Conservation (phyloP, 2,329 filamentous ascomycete genomes). For the Cladosporium sp. region DNA sequence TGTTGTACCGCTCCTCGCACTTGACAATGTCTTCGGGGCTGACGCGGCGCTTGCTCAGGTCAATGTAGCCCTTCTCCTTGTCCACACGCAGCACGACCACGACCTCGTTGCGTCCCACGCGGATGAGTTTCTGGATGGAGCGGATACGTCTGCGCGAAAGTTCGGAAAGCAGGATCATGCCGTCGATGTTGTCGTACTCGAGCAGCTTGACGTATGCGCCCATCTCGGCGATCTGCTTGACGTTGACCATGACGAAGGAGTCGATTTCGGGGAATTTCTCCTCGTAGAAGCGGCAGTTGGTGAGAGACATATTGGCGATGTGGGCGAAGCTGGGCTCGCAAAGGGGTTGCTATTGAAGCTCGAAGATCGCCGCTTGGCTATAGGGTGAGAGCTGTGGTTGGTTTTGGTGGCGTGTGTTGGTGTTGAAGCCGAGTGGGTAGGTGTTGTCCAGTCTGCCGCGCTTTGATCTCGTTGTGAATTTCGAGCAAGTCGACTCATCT, state of each 20-base stretch:
- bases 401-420: not conserved
- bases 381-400: not conserved
- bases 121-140: constrained; percentile 98
- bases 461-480: no score
- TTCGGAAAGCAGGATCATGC: constrained; percentile 98
- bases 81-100: constrained; percentile 98
- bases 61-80: constrained; percentile 99
- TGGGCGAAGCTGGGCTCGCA: constrained; percentile 9
- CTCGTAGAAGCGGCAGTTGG: constrained; percentile 95
- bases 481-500: no score
- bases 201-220: constrained; percentile 98
- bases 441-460: no score
- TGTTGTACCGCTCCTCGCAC: constrained; percentile 99
- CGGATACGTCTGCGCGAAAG: constrained; percentile 96
- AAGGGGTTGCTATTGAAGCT: not conserved
- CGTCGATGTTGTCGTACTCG: constrained; percentile 99
- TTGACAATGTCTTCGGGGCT: constrained; percentile 96
- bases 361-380: constrained; percentile 1
- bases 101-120: constrained; percentile 96
- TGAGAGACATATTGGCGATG: constrained; percentile 75
- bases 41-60: constrained; percentile 96
- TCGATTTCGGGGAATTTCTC: constrained; percentile 98
- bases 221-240: constrained; percentile 99
- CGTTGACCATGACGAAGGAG: constrained; percentile 99
- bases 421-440: not conserved